Evolutionary conservation across 371 early-diverging fungal genomes (phyloP), one percentile per base, ranked within the genome.

Genomic region (Amoeboaphelidium occidentale): DNA sequence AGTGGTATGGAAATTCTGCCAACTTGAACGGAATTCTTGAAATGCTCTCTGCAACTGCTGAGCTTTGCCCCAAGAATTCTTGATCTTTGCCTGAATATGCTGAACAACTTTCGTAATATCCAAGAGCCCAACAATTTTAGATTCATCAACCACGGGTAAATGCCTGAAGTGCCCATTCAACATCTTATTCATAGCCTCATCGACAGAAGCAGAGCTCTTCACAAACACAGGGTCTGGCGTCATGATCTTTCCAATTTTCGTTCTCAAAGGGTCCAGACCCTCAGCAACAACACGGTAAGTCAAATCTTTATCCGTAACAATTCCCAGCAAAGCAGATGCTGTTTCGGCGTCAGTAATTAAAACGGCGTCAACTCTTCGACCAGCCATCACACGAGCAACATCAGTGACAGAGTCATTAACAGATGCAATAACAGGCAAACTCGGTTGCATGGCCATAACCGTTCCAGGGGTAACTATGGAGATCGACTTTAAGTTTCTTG

Each of bases 361-460:
- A 48, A 79, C 84, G 56, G 89, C 87, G 61, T 94, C 92, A 20
- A 82, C 77, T n/a, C 92, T 70, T 63, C 88, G 91, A 27, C 93
- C 93, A n/a, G 96, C 89, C 93, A 94, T 91, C 42, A 89, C 69
- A 63, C 86, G 92, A 21, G 93, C 81, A 0, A 89, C 89, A 60
- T 92, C 88, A 41, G 81, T 73, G 27, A 92, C 84, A 25, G 79
- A 21, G 12, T 20, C 23, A 21, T 1, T 23, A 43, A 23, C 20
- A 20, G 2, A 23, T 13, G 3, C 2, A 24, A 24, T 24, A 2
- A 24, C 39, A 6, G 39, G 39, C 6, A 6, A 10, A 17, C 10
- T 10, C 17, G 39, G 39, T 17, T 10, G 6, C 39, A 32, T 32
- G 6, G 6, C 6, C 6, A 17, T 17, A 17, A 32, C 39, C 6